Base-by-base conservation (phyloP, 169 alveolate genomes). In the Plasmodium inui region DNA sequence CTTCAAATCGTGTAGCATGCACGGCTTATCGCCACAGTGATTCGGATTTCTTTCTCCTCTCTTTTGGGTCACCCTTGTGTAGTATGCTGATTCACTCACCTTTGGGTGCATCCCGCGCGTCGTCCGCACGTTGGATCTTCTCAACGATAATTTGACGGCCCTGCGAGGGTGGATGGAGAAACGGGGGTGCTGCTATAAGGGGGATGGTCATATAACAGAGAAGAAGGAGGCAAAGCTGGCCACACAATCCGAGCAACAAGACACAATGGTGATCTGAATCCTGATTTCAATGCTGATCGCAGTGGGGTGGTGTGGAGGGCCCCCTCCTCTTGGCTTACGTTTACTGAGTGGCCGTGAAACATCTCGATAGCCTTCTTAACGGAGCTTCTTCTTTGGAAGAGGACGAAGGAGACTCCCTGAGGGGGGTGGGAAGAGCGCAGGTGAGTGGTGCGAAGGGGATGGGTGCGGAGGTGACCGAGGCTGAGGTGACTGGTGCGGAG, bases 351-450 rank as follows among this genome's bases (percentile, higher is more conserved):
- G 30, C 93, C 93, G 57, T 85, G 70, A 8, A 85, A 85, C 84
- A 74, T 46, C 17, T 85, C 71, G 39, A 85, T 85, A 26, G 93
- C 93, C 93, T 74, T 85, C 44, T 74, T 85, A 14, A 85, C 93
- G 19, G 93, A 44, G 41, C 73, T 50, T 55, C 93, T 74, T 44
- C 50, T 85, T 28, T 85, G 26, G 79, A 85, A 85, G 14, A 85
- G 44, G 46, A 85, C 44, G 26, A 85, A 85, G 22, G 81, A 41
- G 12, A 78, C 84, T 14, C 93, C 93, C 93, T 85, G 67, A 7
- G 67, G 32, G 10, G 71, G 46, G 53, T 37, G 50, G n/a, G 17
- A 46, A 85, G 30, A 2, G 53, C 22, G 61, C 74, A 73, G 37
- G 19, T 74, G 76, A 37, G 76, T 7, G 9, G 34, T n/a, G 74